Conservation (phyloP, 2,329 filamentous ascomycete species). For the Arthroderma uncinatum region DNA sequence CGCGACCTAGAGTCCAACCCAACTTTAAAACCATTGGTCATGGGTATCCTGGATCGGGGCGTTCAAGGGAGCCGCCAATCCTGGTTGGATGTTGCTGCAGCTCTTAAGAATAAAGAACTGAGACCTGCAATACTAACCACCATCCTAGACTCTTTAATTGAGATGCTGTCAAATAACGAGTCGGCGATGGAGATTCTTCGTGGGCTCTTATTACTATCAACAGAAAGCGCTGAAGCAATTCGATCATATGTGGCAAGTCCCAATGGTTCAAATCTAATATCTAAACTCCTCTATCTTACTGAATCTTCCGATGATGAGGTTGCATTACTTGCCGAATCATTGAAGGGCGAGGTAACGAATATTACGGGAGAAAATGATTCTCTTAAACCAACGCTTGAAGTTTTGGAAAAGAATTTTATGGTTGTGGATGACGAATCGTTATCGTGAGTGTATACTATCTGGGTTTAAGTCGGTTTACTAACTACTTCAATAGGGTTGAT, state of each 20-base stretch:
- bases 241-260: slow-evolving; percentile 34
- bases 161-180: slow-evolving; percentile 32
- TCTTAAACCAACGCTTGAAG: slow-evolving; percentile 39
- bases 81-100: slow-evolving; percentile 31
- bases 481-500: slow-evolving; percentile 39
- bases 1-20: slow-evolving; percentile 27
- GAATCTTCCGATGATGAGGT: slow-evolving; percentile 45
- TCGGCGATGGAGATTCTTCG: slow-evolving; percentile 28
- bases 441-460: slow-evolving; percentile 28
- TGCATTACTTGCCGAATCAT: slow-evolving; percentile 31
- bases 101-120: slow-evolving; percentile 29
- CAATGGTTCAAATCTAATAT: slow-evolving; percentile 41
- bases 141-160: slow-evolving; percentile 31
- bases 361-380: slow-evolving; percentile 31
- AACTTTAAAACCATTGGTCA: slow-evolving; percentile 27
- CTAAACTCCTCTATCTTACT: slow-evolving; percentile 42
- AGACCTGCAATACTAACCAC: slow-evolving; percentile 24
- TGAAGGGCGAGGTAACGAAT: slow-evolving; percentile 26
- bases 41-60: slow-evolving; percentile 27
- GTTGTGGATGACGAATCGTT: slow-evolving; percentile 35
- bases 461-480: slow-evolving; percentile 12
- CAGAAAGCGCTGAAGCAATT: slow-evolving; percentile 32
- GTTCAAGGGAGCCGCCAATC: slow-evolving; percentile 26
- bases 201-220: slow-evolving; percentile 37
- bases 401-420: slow-evolving; percentile 43